A percentile compares a stretch with the other conserved stretches of the same genome.
These are phyloP conservation scores for Shiraia bambusicola DNA, from an alignment of 2,329 filamentous ascomycete species.

Conservation along the genomic window DNA sequence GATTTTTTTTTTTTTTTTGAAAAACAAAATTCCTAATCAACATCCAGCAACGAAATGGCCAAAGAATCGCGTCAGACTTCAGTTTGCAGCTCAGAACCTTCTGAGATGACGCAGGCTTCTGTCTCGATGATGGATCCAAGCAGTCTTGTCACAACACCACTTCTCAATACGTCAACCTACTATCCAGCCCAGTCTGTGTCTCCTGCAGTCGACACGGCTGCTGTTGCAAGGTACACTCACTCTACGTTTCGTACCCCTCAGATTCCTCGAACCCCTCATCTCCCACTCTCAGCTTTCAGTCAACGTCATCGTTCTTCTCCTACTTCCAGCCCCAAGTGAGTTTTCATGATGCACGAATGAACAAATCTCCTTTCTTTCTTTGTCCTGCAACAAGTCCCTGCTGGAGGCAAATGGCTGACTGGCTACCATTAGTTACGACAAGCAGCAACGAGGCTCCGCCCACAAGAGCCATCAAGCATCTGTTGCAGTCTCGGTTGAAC, in stretches of 20 bases:
- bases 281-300: constrained; percentile 30
- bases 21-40: constrained; percentile 17
- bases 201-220: constrained; percentile 26
- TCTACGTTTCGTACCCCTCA: constrained; percentile 43
- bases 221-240: constrained; percentile 41
- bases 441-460: constrained; percentile 10
- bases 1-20: too few species aligned
- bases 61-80: constrained; percentile 28
- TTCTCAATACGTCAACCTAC: constrained; percentile 18
- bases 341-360: constrained; percentile 30
- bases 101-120: constrained; percentile 19
- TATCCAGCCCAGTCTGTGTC: constrained; percentile 23
- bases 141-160: constrained; percentile 12
- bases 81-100: constrained; percentile 26
- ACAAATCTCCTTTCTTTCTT: constrained; percentile 8
- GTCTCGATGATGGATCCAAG: constrained; percentile 18
- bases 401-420: neutral
- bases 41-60: constrained; percentile 30
- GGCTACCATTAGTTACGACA: constrained; percentile 17
- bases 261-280: constrained; percentile 37
- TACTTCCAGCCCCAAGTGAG: constrained; percentile 38
- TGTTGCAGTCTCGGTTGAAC: constrained; percentile 19
- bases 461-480: too few species aligned
- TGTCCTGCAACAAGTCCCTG: neutral
- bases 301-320: constrained; percentile 36